Evolutionary conservation across 495 filamentous ascomycete species (phyloP), one percentile per base, ranked within the genome.

Genomic region (Astrothelium subdiscretum): DNA sequence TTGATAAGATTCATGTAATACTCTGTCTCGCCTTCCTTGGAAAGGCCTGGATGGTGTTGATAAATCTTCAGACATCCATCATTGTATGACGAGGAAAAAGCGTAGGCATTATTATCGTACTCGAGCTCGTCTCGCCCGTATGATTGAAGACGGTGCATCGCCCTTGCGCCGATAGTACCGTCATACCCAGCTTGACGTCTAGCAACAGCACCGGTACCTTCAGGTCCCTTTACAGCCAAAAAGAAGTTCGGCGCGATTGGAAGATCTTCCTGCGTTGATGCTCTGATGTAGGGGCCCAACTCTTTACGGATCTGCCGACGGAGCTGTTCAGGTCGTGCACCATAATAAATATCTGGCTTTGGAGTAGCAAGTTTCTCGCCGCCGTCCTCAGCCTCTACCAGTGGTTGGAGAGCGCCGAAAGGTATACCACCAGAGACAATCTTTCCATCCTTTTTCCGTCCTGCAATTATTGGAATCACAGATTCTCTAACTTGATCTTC

Each of bases 161-260:
- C 77, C 59, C 77, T 75, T 26, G 74, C 77, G 12, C 78, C 78
- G 22, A 75, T 59, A 11, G 77, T 77, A 20, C 77, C 77, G 62
- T 78, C 68, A 66, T 76, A 71, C 44, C 61, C 69, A 31, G 75
- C 77, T 65, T 81, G 77, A 32, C 73, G 70, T 62, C 20, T 27
- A 59, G 68, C 70, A 20, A 76, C 76, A 13, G 64, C 67, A 13
- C 63, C 10, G 18, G 59, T 59, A 31, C 76, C 78, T 51, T 63
- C 51, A 0, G 71, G 69, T 2, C 69, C 70, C 62, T 80, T 80
- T 10, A 59, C 73, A 43, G 75, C 73, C 2, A 76, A 54, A 65
- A 77, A 65, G 44, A 64, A 67, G 63, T 82, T 81, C 4, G 79
- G 78, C 27, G 68, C 70, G 12, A 75, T 66, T 2, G 74, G 78